Base-by-base conservation (phyloP, 2,329 filamentous ascomycete species). In the Paracorniculantispora psalliotae region DNA sequence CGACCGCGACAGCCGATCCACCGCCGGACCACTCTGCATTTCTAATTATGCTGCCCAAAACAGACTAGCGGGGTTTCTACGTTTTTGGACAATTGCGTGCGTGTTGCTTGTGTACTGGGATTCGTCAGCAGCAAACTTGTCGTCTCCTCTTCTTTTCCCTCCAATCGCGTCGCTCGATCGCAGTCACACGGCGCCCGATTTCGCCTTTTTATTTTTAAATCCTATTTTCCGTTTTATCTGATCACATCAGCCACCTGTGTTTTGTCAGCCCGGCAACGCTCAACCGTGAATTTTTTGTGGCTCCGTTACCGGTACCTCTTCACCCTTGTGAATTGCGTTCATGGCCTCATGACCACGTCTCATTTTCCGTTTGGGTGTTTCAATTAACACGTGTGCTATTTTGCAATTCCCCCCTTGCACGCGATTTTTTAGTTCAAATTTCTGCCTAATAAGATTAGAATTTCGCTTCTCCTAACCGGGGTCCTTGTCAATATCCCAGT, bases 151-250 rank as follows among this genome's bases (percentile, higher is more conserved):
- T 33, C 17, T 26, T 26, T 35, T 21, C 17, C 26, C 26, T 49
- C 52, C 52, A 46, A 55, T 55, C 26, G 41, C 52, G 12, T 10
- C 10, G 10, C 28, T 35, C n/a, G 28, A 55, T 44, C 41, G 39
- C 26, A 35, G n/a, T 35, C 39, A 54, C 39, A 33, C 39, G 13
- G 19, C 7, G n/a, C 35, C 49, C 33, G 35, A 52, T 52, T 52
- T 41, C 30, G 12, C 5, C 5, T 37, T 13, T 35, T 37, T 51
- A 15, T 51, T 53, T 60, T 58, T 46, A n/a, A n/a, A n/a, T n/a
- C n/a, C 46, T 49, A 41, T 55, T 47, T 33, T 47, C 46, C 39
- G 49, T 43, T 58, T 57, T 59, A 13, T 50, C 48, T 37, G 48
- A 51, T 51, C 48, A 39, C 30, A 35, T 51, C 48, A 51, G 47